Base-by-base conservation (phyloP, 306 rosid species). In the Cucumis melo region DNA sequence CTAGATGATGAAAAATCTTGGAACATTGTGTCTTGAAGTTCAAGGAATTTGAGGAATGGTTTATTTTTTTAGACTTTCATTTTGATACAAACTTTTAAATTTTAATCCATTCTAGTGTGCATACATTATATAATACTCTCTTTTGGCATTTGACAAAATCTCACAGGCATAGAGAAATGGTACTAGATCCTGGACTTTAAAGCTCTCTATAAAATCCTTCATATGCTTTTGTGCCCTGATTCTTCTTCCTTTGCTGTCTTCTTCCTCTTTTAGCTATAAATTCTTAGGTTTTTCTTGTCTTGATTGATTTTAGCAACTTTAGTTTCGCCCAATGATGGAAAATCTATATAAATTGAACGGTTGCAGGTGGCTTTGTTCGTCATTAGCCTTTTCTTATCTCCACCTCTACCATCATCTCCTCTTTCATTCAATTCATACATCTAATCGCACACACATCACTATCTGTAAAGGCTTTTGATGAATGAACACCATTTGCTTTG, bases 281-380 rank as follows among this genome's bases (percentile, higher is more conserved):
- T 39, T 19, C 32, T 66, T 39, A 10, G 53, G 16, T 4, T 13
- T 66, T 5, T 39, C 51, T 66, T 66, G 34, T 5, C 38, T 27
- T 46, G 66, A 34, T 13, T 60, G 39, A 39, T 12, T 19, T 64
- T 4, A 2, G 7, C 1, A 19, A 3, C 29, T 39, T 36, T 23
- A 64, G 11, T 10, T 66, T n/a, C 1, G 54, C 54, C 73, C 73
- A 66, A 66, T 66, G 73, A 66, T 66, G 73, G 73, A 66, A 66
- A 65, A 20, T 39, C 32, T n/a, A 0, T n/a, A 8, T n/a, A 3
- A 10, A 66, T 66, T 66, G 73, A 66, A 24, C 19, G 73, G 73
- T 41, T 66, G 73, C 32, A 39, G 54, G 41, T 66, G 54, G 73
- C 27, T 66, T 41, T 20, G 73, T 20, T 66, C 34, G 2, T 66